A percentile compares a stretch with the other conserved stretches of the same genome.
These are phyloP conservation scores for Eremochloa ophiuroides DNA, from an alignment of 176 grass and related monocot species.

Conservation along the genomic window DNA sequence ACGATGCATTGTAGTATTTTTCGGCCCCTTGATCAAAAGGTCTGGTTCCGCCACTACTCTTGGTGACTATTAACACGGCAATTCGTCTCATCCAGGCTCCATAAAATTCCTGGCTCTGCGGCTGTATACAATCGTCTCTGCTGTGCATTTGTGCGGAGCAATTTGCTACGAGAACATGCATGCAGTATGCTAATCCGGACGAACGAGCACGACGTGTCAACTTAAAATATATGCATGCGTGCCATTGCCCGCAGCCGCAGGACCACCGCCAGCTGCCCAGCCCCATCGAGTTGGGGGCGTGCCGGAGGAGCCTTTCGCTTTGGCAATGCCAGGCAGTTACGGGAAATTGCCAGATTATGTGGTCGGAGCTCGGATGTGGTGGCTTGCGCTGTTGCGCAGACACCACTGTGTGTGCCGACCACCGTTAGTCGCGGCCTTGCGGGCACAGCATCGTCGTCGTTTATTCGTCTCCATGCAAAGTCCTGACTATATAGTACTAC, in stretches of 20 bases:
- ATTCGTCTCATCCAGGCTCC: no score
- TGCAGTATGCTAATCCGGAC: not conserved
- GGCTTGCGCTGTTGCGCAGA: slow-evolving; percentile 18
- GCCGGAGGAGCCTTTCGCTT: not conserved
- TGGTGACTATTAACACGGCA: no score
- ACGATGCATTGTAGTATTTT: no score
- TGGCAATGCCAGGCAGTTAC: not conserved
- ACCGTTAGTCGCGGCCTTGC: no score
- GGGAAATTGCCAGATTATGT: not conserved
- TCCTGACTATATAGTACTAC: no score
- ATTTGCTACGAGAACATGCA: not conserved
- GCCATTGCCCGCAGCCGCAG: not conserved
- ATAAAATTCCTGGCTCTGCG: no score
- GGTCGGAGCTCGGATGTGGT: slow-evolving; percentile 13
- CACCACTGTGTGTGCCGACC: slow-evolving; percentile 5
- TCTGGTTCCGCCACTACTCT: no score
- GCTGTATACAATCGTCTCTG: not conserved
- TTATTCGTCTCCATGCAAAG: no score
- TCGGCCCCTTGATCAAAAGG: no score
- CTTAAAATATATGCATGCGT: not conserved
- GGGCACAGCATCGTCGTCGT: no score
- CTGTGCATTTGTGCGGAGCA: not conserved
- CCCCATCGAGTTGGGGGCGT: not conserved
- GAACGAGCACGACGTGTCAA: not conserved
- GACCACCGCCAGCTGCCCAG: not conserved